Conservation (phyloP, 2,329 filamentous ascomycete species). For the Epichloe typhina region DNA sequence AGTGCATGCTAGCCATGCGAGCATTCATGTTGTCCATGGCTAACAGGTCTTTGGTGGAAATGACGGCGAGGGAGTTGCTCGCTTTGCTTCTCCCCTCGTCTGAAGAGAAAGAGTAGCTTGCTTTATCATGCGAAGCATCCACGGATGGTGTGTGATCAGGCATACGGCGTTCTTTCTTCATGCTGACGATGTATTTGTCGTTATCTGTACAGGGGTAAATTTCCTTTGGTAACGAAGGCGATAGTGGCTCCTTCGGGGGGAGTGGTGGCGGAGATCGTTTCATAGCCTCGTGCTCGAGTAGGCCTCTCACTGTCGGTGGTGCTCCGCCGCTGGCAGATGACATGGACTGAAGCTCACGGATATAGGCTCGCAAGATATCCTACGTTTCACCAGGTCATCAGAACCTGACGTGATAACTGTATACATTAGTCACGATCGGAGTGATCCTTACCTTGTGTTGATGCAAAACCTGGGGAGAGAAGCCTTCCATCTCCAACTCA, state of each 20-base stretch:
- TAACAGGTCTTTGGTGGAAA: conserved; percentile 42
- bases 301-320: conserved; percentile 37
- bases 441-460: conserved; percentile 40
- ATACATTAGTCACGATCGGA: background rate
- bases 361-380: conserved; percentile 48
- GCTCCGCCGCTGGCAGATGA: conserved; percentile 27
- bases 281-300: conserved; percentile 33
- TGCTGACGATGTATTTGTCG: conserved; percentile 28
- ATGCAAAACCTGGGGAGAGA: conserved; percentile 39
- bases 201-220: conserved; percentile 22
- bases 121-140: conserved; percentile 14
- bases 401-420: background rate
- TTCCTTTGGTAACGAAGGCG: conserved; percentile 22
- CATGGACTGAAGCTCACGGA: conserved; percentile 43
- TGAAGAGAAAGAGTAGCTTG: conserved; percentile 24
- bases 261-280: conserved; percentile 9
- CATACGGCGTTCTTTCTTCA: conserved; percentile 24
- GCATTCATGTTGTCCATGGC: conserved; percentile 29
- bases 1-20: conserved; percentile 27
- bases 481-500: conserved; percentile 46
- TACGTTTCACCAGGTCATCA: conserved; percentile 13
- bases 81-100: conserved; percentile 21
- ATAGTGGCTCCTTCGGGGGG: conserved; percentile 11
- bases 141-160: conserved; percentile 19
- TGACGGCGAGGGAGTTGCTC: conserved; percentile 29